Evolutionary conservation across 495 filamentous ascomycete genomes (phyloP).

Genomic region (Tirmania nivea): DNA sequence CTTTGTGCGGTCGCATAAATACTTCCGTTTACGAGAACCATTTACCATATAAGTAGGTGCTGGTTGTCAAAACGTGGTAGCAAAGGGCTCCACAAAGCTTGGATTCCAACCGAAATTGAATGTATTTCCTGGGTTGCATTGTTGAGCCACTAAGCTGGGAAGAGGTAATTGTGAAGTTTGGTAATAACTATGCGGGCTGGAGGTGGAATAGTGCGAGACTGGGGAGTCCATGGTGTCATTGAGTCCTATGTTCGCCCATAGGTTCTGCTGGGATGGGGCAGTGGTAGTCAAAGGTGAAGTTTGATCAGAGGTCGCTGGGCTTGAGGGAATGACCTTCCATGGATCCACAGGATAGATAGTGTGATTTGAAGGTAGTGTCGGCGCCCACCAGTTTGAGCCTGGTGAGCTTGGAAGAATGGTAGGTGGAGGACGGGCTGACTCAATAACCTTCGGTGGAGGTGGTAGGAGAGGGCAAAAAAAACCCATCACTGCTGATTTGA

Average conservation of each 20-base stretch:
- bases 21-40: too few species aligned
- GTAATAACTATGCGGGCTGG: constrained; percentile 44
- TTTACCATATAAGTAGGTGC: background rate
- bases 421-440: constrained; percentile 62
- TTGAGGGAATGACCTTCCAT: constrained; percentile 87
- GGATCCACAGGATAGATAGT: constrained; percentile 50
- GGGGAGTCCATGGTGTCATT: constrained; percentile 7
- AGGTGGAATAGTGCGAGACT: constrained; percentile 35
- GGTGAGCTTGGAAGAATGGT: constrained; percentile 77
- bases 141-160: constrained; percentile 69
- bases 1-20: too few species aligned
- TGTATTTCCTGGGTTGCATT: constrained; percentile 58
- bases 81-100: constrained; percentile 16
- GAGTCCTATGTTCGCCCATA: constrained; percentile 42
- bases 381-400: constrained; percentile 59
- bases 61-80: constrained; percentile 15
- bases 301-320: constrained; percentile 31
- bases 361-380: constrained; percentile 31
- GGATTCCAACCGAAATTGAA: constrained; percentile 60
- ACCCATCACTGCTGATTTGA: constrained; percentile 65
- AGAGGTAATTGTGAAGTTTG: constrained; percentile 54
- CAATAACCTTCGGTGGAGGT: constrained; percentile 78
- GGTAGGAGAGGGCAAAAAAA: constrained; percentile 79
- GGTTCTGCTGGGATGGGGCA: constrained; percentile 60
- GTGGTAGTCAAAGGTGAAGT: constrained; percentile 43